Conservation (phyloP, 495 filamentous ascomycete species). For the Aspergillus asperescens region DNA sequence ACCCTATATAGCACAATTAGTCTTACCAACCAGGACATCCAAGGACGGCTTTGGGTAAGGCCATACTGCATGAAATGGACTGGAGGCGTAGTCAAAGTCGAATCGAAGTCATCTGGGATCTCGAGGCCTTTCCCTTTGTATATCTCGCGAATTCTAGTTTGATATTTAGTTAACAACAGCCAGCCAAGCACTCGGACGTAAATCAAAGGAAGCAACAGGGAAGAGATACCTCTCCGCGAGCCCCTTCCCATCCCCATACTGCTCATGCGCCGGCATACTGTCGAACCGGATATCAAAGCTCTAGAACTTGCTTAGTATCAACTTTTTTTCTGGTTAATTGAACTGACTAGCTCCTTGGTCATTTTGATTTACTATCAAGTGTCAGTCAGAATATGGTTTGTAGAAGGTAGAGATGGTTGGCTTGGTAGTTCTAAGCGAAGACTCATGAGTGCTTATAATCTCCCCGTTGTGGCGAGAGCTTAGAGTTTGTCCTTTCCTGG, state of each 20-base stretch:
- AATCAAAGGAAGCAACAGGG: background rate
- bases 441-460: too few relatives aligned
- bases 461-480: too few relatives aligned
- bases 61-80: slow-evolving; percentile 22
- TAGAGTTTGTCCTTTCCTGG: too few relatives aligned
- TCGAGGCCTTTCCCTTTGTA: slow-evolving; percentile 15
- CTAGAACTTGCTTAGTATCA: background rate
- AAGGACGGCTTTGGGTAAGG: background rate
- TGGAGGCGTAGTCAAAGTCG: slow-evolving; percentile 18
- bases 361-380: too few relatives aligned
- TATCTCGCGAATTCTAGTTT: slow-evolving; percentile 12
- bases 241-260: slow-evolving; percentile 20
- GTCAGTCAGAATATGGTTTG: too few relatives aligned
- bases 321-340: background rate
- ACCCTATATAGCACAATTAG: slow-evolving; percentile 11
- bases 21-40: background rate
- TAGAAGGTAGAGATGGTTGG: too few relatives aligned
- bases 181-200: background rate
- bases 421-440: too few relatives aligned
- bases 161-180: background rate
- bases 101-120: slow-evolving; percentile 19
- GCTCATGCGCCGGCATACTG: slow-evolving; percentile 17
- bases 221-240: slow-evolving; percentile 14
- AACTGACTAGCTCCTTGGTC: slow-evolving; percentile 10
- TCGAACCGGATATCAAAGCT: slow-evolving; percentile 24